Conservation (phyloP, 192 early-diverging fungal genomes). For the Spizellomyces sp. region DNA sequence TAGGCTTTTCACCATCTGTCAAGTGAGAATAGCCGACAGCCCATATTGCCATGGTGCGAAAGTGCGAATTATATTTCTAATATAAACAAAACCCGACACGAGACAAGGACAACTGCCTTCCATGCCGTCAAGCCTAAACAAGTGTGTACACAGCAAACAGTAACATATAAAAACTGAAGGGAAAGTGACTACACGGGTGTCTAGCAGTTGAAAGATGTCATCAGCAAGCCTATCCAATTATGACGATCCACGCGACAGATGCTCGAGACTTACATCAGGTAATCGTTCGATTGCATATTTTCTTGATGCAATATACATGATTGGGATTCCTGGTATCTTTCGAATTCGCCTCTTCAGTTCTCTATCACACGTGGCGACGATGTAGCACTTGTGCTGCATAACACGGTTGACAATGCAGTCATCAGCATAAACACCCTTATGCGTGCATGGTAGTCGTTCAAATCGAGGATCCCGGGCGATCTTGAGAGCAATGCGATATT, state of each 20-base stretch:
- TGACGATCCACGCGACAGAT: no score
- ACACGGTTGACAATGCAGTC: constrained; percentile 95
- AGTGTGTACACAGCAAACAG: no score
- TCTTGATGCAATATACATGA: constrained; percentile 91
- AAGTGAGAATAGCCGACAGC: no score
- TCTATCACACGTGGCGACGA: constrained; percentile 97
- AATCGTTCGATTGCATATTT: constrained; percentile 94
- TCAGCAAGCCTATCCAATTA: not conserved
- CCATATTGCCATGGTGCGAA: no score
- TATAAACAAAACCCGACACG: no score
- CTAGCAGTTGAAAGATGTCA: no score
- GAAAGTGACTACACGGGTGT: no score
- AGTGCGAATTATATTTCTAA: no score
- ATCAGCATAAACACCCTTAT: constrained; percentile 99
- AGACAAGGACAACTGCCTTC: no score
- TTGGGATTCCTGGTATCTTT: constrained; percentile 94
- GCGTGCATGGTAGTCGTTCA: constrained; percentile 91
- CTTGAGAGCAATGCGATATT: constrained; percentile 91
- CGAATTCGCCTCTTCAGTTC: constrained; percentile 95
- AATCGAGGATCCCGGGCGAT: constrained; percentile 97
- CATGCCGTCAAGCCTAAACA: no score
- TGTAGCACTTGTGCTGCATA: constrained; percentile 92
- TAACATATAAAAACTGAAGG: no score
- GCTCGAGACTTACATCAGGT: constrained; percentile 61
- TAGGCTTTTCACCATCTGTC: no score